Percentiles rank a stretch among this genome's conserved stretches.
These are phyloP conservation scores for Entophlyctis luteolus DNA, from an alignment of 192 early-diverging fungal genomes.

Conservation along the genomic window DNA sequence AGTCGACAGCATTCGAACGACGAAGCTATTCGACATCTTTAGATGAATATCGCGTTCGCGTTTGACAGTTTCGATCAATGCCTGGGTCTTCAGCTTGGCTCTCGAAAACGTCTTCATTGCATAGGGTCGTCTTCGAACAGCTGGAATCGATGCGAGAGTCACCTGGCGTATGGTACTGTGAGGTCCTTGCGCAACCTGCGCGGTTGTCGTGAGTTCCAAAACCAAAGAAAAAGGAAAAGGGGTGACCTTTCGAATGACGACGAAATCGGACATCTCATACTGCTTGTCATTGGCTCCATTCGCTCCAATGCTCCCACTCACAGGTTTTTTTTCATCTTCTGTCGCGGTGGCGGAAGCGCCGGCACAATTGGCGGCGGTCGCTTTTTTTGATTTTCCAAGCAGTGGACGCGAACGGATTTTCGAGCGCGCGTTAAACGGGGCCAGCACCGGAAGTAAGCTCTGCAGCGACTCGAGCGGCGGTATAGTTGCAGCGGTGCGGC, in stretches of 20 bases:
- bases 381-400: conserved; percentile 13
- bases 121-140: conserved; percentile 10
- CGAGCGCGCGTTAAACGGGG: too few relatives aligned
- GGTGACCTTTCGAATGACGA: conserved; percentile 14
- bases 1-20: neutral
- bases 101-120: conserved; percentile 2
- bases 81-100: neutral
- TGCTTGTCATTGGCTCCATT: conserved; percentile 2
- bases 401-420: too few relatives aligned
- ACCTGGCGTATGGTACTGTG: conserved; percentile 8
- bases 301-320: too few relatives aligned
- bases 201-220: neutral
- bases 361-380: too few relatives aligned
- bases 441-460: too few relatives aligned
- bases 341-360: too few relatives aligned
- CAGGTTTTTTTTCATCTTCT: too few relatives aligned
- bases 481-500: too few relatives aligned
- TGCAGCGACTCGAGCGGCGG: too few relatives aligned
- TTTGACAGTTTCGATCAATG: conserved; percentile 2
- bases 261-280: conserved; percentile 14
- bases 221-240: neutral
- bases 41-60: conserved; percentile 15
- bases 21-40: neutral
- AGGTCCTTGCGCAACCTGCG: neutral
- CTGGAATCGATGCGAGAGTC: conserved; percentile 10